A percentile compares a stretch with the other conserved stretches of the same genome.
These are phyloP conservation scores for Stemphylium beticola DNA, from an alignment of 2,329 filamentous ascomycete species.

Conservation along the genomic window DNA sequence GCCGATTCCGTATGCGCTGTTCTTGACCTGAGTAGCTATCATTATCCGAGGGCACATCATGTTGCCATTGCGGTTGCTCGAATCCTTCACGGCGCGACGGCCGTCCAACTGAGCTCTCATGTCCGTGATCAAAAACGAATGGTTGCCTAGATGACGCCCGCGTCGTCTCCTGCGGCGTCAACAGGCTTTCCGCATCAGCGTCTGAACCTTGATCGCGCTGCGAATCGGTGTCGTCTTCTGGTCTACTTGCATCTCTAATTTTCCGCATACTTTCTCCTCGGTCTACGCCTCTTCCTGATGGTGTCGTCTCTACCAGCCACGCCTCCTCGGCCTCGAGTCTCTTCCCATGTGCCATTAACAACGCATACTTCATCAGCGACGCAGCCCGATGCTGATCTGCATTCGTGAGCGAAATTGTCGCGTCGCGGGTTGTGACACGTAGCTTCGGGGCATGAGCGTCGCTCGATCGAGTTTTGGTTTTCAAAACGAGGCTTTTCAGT, in stretches of 20 bases:
- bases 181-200: neutral
- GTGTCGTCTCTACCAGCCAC: neutral
- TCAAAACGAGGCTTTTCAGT: neutral
- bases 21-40: too few relatives aligned
- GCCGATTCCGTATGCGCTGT: too few relatives aligned
- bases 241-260: neutral
- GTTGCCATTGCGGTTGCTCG: too few relatives aligned
- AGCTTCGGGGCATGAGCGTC: neutral
- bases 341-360: conserved; percentile 7
- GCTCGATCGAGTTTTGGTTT: neutral
- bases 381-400: neutral
- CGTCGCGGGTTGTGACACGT: neutral
- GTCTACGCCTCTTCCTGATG: neutral
- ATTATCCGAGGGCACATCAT: too few relatives aligned
- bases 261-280: neutral
- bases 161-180: too few relatives aligned
- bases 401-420: neutral
- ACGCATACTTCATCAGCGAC: conserved; percentile 9
- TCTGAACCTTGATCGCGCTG: neutral
- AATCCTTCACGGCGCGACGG: too few relatives aligned
- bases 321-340: neutral
- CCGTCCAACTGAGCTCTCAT: too few relatives aligned
- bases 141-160: too few relatives aligned
- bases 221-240: neutral
- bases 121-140: too few relatives aligned